Evolutionary conservation across 371 early-diverging fungal genomes (phyloP).

Genomic region (Conidiobolus incongruus): DNA sequence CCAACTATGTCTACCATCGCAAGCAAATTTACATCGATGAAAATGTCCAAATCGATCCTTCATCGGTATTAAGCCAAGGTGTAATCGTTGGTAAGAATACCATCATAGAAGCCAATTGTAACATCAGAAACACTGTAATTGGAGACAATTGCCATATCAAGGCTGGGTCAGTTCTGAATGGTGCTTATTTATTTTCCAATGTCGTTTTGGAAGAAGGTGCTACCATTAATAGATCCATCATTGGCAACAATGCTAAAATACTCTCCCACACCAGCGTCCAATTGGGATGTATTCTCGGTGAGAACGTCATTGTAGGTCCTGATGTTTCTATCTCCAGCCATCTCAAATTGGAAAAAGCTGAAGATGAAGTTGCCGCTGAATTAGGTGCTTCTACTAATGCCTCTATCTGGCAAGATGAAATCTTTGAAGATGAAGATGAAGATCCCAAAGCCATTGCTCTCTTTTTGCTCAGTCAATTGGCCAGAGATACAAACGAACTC

Average conservation of each 20-base stretch:
- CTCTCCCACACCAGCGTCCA: slow-evolving; percentile 32
- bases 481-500: background rate
- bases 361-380: slow-evolving; percentile 18
- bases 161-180: slow-evolving; percentile 21
- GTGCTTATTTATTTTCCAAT: slow-evolving; percentile 68
- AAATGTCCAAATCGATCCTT: slow-evolving; percentile 33
- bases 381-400: background rate
- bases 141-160: slow-evolving; percentile 67
- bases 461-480: background rate
- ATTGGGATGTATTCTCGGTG: slow-evolving; percentile 46
- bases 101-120: slow-evolving; percentile 46
- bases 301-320: slow-evolving; percentile 54
- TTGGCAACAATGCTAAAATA: slow-evolving; percentile 45
- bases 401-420: slow-evolving; percentile 11
- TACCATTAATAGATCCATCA: slow-evolving; percentile 32
- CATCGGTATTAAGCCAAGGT: slow-evolving; percentile 12
- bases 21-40: slow-evolving; percentile 69
- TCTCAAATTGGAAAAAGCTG: slow-evolving; percentile 37
- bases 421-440: slow-evolving; percentile 7
- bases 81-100: slow-evolving; percentile 62
- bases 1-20: slow-evolving; percentile 43
- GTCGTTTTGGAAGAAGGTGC: slow-evolving; percentile 40
- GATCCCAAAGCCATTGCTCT: slow-evolving; percentile 4
- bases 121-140: slow-evolving; percentile 50
- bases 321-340: slow-evolving; percentile 36